Conservation (phyloP, 2,329 filamentous ascomycete species). For the Ilyonectria mors-panacis region DNA sequence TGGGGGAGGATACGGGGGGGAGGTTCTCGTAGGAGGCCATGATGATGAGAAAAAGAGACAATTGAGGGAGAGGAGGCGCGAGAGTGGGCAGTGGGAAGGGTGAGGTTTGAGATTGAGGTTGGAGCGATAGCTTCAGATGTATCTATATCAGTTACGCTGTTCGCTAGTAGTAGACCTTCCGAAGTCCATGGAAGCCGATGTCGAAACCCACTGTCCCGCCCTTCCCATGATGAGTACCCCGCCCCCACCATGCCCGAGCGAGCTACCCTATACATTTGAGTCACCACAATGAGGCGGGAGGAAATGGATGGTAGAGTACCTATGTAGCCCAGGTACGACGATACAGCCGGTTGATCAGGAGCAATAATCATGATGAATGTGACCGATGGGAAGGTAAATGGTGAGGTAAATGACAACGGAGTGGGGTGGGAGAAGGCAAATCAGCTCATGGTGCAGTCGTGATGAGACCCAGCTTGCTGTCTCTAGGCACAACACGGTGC, state of each 20-base stretch:
- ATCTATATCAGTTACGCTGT: conserved; percentile 19
- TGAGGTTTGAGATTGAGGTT: neutral
- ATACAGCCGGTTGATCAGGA: conserved; percentile 33
- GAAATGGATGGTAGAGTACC: conserved; percentile 33
- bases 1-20: conserved; percentile 41
- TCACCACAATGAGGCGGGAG: no score
- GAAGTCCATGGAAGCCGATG: conserved; percentile 21
- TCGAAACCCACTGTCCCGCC: conserved; percentile 1
- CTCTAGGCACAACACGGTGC: no score
- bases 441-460: conserved; percentile 42
- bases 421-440: conserved; percentile 24
- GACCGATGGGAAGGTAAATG: conserved; percentile 9
- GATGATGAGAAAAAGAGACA: neutral
- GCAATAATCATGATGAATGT: conserved; percentile 19
- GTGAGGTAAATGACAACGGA: neutral
- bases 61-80: neutral
- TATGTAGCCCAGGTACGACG: conserved; percentile 27
- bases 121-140: neutral
- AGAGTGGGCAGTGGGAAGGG: neutral
- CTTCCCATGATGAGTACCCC: conserved; percentile 17
- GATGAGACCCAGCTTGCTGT: conserved; percentile 16
- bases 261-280: neutral
- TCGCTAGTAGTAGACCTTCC: neutral
- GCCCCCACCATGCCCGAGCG: conserved; percentile 13
- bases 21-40: conserved; percentile 43